A percentile compares a stretch with the other conserved stretches of the same genome.
Conservation (phyloP, 108 stramenopile species). For the Aurantiochytrium sp. region DNA sequence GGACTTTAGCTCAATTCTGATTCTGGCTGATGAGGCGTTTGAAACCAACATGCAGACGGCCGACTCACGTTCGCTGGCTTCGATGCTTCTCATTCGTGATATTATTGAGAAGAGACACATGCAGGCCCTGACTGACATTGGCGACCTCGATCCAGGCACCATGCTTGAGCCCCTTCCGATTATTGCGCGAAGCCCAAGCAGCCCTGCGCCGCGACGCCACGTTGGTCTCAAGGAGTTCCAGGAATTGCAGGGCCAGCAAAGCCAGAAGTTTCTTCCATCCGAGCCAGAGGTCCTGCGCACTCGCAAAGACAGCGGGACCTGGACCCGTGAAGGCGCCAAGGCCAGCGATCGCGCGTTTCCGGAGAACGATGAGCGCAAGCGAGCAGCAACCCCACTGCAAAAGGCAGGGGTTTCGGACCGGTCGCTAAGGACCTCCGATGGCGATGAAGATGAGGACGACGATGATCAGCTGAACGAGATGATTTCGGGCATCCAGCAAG, state of each 20-base stretch:
- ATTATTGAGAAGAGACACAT: neutral
- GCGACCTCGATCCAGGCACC: neutral
- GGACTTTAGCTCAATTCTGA: conserved; percentile 41
- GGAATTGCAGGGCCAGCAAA: neutral
- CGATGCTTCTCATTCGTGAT: conserved; percentile 20
- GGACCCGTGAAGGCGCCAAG: too few relatives aligned
- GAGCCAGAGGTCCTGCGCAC: neutral
- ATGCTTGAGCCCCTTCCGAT: neutral
- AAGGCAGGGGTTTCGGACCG: too few relatives aligned
- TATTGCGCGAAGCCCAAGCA: neutral
- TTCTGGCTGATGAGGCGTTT: conserved; percentile 36
- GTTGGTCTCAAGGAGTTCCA: neutral
- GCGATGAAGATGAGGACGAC: neutral
- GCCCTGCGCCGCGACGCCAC: neutral
- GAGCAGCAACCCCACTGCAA: neutral
- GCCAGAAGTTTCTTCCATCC: neutral
- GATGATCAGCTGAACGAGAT: neutral
- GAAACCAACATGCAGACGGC: conserved; percentile 26
- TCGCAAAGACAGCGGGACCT: too few relatives aligned
- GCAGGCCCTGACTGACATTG: neutral
- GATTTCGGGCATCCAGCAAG: neutral
- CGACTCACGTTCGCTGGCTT: conserved; percentile 20
- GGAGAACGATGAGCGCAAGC: neutral
- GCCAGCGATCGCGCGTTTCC: too few relatives aligned
- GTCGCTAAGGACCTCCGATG: too few relatives aligned